Percentiles rank a stretch among this genome's conserved stretches.
phyloP scores from a whole-genome alignment of 2,329 filamentous ascomycete genomes.

The Herpotrichia juniperi region DNA sequence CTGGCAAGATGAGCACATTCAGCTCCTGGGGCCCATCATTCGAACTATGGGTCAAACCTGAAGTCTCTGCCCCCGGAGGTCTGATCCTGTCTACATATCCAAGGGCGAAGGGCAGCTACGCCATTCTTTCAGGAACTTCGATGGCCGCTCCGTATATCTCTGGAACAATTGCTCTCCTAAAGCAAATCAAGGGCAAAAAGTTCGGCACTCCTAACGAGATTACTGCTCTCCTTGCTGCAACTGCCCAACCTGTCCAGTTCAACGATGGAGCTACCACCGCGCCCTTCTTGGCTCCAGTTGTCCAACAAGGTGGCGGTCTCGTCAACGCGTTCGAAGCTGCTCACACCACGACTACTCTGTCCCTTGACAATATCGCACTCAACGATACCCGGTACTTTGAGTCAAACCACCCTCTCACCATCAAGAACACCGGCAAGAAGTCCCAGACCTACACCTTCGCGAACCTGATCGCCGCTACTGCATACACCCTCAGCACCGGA shows the following conservation, averaged over 20 bases:
- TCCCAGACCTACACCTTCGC: slow-evolving; percentile 14
- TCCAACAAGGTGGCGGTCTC: slow-evolving; percentile 29
- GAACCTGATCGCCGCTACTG: slow-evolving; percentile 22
- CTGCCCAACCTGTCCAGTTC: slow-evolving; percentile 16
- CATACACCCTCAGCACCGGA: slow-evolving; percentile 16
- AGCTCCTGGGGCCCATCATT: slow-evolving; percentile 68
- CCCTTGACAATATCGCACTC: slow-evolving; percentile 20
- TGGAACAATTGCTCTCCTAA: slow-evolving; percentile 17
- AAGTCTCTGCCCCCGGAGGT: slow-evolving; percentile 63
- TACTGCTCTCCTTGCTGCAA: slow-evolving; percentile 12
- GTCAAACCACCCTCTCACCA: slow-evolving; percentile 24
- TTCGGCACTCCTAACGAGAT: slow-evolving; percentile 13
- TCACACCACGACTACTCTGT: slow-evolving; percentile 15
- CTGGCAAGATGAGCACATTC: slow-evolving; percentile 60
- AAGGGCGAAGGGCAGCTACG: slow-evolving; percentile 54
- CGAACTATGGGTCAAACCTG: slow-evolving; percentile 63
- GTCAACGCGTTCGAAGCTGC: slow-evolving; percentile 24
- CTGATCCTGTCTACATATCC: slow-evolving; percentile 64
- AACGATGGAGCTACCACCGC: slow-evolving; percentile 7
- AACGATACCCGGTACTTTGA: slow-evolving; percentile 34
- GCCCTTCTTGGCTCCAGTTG: slow-evolving; percentile 21
- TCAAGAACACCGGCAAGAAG: slow-evolving; percentile 20
- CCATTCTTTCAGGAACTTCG: slow-evolving; percentile 61
- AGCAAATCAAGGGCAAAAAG: background rate
- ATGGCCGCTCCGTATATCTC: slow-evolving; percentile 52